Conservation (phyloP, 441 rosid species). For the Arabidopsis hybrid region DNA sequence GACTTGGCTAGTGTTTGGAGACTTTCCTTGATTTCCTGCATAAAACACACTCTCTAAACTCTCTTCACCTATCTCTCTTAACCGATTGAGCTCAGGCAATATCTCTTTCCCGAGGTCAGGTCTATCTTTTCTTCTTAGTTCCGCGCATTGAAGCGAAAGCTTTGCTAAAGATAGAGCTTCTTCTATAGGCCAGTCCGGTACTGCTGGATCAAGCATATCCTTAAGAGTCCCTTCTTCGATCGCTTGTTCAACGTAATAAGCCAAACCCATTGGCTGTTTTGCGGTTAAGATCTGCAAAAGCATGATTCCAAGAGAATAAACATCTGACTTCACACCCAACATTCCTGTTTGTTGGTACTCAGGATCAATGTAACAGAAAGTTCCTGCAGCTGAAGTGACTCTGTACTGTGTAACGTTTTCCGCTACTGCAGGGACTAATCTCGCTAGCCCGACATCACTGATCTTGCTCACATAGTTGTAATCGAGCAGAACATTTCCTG, state of each 20-base stretch:
- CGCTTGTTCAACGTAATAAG: constrained; percentile 55
- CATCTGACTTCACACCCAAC: constrained; percentile 79
- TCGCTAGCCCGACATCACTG: constrained; percentile 71
- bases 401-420: constrained; percentile 64
- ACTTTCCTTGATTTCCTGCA: constrained; percentile 42
- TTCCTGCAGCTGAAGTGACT: constrained; percentile 72
- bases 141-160: constrained; percentile 61
- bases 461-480: constrained; percentile 69
- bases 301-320: constrained; percentile 68
- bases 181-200: constrained; percentile 72
- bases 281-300: constrained; percentile 68
- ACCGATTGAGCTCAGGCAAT: constrained; percentile 59
- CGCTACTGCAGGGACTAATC: constrained; percentile 71
- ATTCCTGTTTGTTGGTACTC: constrained; percentile 83
- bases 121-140: constrained; percentile 70
- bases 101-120: constrained; percentile 70
- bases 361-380: constrained; percentile 77
- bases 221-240: constrained; percentile 53
- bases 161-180: constrained; percentile 59
- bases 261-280: constrained; percentile 69
- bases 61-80: constrained; percentile 65
- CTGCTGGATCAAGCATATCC: constrained; percentile 61
- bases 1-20: constrained; percentile 45
- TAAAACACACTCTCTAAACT: constrained; percentile 42
- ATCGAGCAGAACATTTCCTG: constrained; percentile 71